These are phyloP conservation scores for Malassezia globosa DNA, from an alignment of 1,284 basidiomycete species.

Conservation along the genomic window DNA sequence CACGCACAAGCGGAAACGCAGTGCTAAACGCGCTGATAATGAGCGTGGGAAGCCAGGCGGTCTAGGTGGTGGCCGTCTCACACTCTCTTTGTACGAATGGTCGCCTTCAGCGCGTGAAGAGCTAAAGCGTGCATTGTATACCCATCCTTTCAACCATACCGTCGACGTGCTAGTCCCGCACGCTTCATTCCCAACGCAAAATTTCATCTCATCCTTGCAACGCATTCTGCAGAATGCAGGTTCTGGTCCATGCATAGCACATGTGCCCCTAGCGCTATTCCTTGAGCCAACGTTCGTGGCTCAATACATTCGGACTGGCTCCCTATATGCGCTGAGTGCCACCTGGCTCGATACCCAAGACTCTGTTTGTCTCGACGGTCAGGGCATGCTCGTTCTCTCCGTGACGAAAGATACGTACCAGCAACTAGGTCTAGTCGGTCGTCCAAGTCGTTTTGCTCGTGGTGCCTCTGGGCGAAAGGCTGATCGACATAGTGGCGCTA, in stretches of 20 bases:
- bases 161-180: constrained; percentile 26
- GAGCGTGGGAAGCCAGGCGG: constrained; percentile 21
- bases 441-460: constrained; percentile 30
- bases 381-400: constrained; percentile 34
- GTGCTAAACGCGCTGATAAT: constrained; percentile 33
- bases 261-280: constrained; percentile 30
- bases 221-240: background rate
- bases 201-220: background rate
- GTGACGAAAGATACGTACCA: constrained; percentile 43
- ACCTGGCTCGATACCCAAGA: constrained; percentile 25
- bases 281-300: constrained; percentile 35
- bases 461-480: constrained; percentile 35
- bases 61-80: too few species aligned
- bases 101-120: background rate
- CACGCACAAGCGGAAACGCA: constrained; percentile 41
- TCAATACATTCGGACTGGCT: constrained; percentile 28
- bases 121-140: constrained; percentile 4
- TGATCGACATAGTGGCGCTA: constrained; percentile 31
- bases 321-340: constrained; percentile 29
- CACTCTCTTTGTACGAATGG: constrained; percentile 17
- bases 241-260: constrained; percentile 20
- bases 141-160: constrained; percentile 34
- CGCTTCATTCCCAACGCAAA: background rate
- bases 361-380: constrained; percentile 34
- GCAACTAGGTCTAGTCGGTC: constrained; percentile 36